Conservation (phyloP, 2,329 filamentous ascomycete genomes). For the Penicillium sp. region DNA sequence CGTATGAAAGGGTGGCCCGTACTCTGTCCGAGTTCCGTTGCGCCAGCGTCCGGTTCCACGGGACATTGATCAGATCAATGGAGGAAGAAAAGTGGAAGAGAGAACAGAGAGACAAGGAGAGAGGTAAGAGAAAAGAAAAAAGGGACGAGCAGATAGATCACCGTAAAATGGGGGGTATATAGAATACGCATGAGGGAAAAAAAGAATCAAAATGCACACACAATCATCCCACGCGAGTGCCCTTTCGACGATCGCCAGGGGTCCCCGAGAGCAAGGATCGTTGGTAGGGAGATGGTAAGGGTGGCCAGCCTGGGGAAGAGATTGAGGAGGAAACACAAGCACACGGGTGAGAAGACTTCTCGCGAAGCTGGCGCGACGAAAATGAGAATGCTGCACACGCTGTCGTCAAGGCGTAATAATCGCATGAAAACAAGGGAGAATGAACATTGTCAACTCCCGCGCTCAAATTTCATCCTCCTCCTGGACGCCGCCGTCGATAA, state of each 20-base stretch:
- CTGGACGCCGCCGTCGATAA: constrained; percentile 76
- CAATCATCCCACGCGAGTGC: constrained; percentile 12
- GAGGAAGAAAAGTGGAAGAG: constrained; percentile 9
- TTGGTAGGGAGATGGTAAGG: constrained; percentile 1
- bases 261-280: background rate
- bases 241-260: background rate
- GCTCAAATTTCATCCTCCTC: constrained; percentile 30
- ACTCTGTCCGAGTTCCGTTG: constrained; percentile 18
- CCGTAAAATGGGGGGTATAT: constrained; percentile 36
- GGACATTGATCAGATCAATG: constrained; percentile 6
- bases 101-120: constrained; percentile 8
- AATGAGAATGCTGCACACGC: constrained; percentile 29
- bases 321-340: constrained; percentile 4
- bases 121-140: constrained; percentile 12
- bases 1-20: constrained; percentile 5
- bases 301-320: constrained; percentile 16
- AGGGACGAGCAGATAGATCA: constrained; percentile 21
- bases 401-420: constrained; percentile 42
- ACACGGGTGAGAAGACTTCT: constrained; percentile 11
- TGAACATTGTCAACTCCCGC: constrained; percentile 1
- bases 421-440: constrained; percentile 25
- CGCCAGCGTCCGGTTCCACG: constrained; percentile 25
- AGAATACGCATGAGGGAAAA: constrained; percentile 26
- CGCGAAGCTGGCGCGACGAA: constrained; percentile 16
- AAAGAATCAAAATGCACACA: constrained; percentile 17